These are phyloP conservation scores for Penicillium verrucosum DNA, from an alignment of 2,329 filamentous ascomycete species.

Conservation along the genomic window DNA sequence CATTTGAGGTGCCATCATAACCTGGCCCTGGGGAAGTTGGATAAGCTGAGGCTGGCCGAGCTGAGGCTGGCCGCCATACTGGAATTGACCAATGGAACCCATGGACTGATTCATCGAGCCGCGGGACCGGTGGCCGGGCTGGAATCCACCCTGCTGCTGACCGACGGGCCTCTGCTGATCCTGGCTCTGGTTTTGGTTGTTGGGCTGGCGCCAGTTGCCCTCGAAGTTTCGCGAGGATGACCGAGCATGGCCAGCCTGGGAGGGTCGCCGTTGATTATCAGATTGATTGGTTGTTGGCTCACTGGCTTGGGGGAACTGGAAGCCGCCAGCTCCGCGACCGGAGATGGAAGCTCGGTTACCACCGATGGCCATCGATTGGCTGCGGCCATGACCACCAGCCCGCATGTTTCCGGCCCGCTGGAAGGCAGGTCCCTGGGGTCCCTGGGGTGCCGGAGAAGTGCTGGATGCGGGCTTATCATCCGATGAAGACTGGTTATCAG, in stretches of 20 bases:
- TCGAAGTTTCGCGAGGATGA: constrained; percentile 92
- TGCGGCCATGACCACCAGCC: constrained; percentile 61
- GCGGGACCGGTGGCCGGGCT: constrained; percentile 84
- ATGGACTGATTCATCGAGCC: constrained; percentile 84
- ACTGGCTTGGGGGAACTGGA: constrained; percentile 63
- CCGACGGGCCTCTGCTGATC: constrained; percentile 59
- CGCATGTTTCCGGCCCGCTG: constrained; percentile 81
- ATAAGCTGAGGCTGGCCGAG: constrained; percentile 76
- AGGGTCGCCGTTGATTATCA: constrained; percentile 74
- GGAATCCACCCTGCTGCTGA: constrained; percentile 72
- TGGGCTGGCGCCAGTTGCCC: constrained; percentile 92
- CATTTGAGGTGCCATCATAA: constrained; percentile 78
- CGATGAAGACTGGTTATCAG: constrained; percentile 55
- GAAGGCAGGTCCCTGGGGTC: constrained; percentile 62
- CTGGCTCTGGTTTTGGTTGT: constrained; percentile 48
- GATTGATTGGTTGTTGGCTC: constrained; percentile 52
- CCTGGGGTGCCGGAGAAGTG: constrained; percentile 54
- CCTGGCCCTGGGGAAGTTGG: constrained; percentile 77
- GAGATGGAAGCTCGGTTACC: constrained; percentile 64
- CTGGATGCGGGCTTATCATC: constrained; percentile 44
- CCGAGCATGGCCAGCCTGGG: constrained; percentile 70
- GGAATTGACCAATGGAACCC: constrained; percentile 78
- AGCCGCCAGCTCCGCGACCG: constrained; percentile 65
- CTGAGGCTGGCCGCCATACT: constrained; percentile 58
- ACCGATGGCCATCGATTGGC: constrained; percentile 52